phyloP scores from a whole-genome alignment of 2,329 filamentous ascomycete species.

The Alternaria sp. region DNA sequence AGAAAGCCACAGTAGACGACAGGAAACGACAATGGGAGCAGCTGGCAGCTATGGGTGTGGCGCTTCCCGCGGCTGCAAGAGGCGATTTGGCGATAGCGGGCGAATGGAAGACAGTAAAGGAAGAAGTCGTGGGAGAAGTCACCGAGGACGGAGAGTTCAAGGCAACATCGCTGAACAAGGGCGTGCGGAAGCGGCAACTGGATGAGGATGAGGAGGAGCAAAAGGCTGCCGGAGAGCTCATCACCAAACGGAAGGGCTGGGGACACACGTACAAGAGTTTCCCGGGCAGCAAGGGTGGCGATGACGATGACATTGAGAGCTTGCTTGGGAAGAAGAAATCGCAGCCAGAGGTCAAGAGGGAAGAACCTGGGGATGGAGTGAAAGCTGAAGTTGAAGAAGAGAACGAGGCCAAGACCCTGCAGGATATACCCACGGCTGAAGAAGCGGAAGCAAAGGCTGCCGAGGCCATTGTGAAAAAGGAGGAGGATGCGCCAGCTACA shows the following conservation, averaged over 20 bases:
- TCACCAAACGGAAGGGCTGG: constrained; percentile 54
- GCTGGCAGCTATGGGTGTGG: constrained; percentile 84
- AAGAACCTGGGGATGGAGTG: constrained; percentile 48
- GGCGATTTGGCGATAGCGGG: constrained; percentile 86
- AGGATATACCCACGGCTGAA: constrained; percentile 41
- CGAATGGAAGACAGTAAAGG: constrained; percentile 79
- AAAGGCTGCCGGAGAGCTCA: constrained; percentile 62
- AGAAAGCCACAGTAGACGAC: constrained; percentile 67
- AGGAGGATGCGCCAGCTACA: constrained; percentile 31
- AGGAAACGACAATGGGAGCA: constrained; percentile 86
- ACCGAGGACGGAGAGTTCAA: constrained; percentile 58
- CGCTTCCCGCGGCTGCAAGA: constrained; percentile 79
- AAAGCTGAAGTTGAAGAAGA: constrained; percentile 32
- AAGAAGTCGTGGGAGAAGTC: constrained; percentile 53
- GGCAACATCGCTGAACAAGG: constrained; percentile 56
- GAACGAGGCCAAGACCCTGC: constrained; percentile 25
- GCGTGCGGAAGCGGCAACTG: constrained; percentile 69
- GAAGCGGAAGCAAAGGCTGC: constrained; percentile 31
- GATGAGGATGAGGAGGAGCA: constrained; percentile 70
- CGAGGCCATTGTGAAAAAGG: constrained; percentile 26
- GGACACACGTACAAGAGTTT: constrained; percentile 56
- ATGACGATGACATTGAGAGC: constrained; percentile 74
- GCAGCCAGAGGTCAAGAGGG: constrained; percentile 51
- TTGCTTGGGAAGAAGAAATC: constrained; percentile 54
- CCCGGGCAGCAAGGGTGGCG: constrained; percentile 55